These are phyloP conservation scores for Meripilus lineatus DNA, from an alignment of 1,284 basidiomycete genomes.

Conservation along the genomic window DNA sequence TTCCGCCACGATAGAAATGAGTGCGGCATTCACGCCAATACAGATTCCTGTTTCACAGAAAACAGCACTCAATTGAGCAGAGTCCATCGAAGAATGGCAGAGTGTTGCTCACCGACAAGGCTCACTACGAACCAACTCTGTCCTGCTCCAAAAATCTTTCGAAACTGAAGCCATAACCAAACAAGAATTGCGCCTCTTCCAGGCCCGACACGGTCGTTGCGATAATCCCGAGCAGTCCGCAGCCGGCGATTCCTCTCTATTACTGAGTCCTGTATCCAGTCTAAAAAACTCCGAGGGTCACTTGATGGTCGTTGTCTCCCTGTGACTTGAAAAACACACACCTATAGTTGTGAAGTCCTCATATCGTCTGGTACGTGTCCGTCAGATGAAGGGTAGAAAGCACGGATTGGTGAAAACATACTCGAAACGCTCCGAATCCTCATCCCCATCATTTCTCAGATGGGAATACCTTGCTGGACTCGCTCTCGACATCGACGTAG, in stretches of 20 bases:
- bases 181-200: slow-evolving; percentile 45
- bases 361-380: slow-evolving; percentile 70
- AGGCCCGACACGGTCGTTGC: slow-evolving; percentile 41
- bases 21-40: slow-evolving; percentile 91
- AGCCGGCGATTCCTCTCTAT: slow-evolving; percentile 78
- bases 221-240: slow-evolving; percentile 47
- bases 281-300: slow-evolving; percentile 34
- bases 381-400: no score
- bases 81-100: background rate
- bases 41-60: slow-evolving; percentile 57
- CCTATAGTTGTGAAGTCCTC: slow-evolving; percentile 84
- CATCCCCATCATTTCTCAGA: no score
- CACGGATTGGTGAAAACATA: no score
- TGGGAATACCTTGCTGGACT: no score
- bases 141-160: slow-evolving; percentile 44
- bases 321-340: slow-evolving; percentile 25
- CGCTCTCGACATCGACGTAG: no score
- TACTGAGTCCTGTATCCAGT: slow-evolving; percentile 95
- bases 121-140: slow-evolving; percentile 77
- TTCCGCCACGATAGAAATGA: slow-evolving; percentile 95
- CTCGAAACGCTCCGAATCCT: no score
- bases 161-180: slow-evolving; percentile 63
- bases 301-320: slow-evolving; percentile 2
- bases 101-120: slow-evolving; percentile 67
- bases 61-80: slow-evolving; percentile 3